Conservation (phyloP, 2,329 filamentous ascomycete genomes). For the Alternaria solani region DNA sequence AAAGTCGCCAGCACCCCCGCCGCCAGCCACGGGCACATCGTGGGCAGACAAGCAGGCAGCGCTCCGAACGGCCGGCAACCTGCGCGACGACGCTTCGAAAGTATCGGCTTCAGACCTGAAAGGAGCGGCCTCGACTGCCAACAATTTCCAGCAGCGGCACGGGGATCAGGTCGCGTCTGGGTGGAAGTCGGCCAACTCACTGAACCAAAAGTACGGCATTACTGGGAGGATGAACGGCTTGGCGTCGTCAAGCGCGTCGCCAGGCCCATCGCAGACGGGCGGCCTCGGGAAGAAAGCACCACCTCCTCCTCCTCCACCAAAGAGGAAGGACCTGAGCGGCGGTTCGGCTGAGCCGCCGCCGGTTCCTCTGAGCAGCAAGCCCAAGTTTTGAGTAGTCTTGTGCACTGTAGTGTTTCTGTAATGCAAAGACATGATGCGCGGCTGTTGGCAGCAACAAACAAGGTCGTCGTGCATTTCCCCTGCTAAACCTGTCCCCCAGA, state of each 20-base stretch:
- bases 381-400: slow-evolving; percentile 45
- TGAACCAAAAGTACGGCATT: slow-evolving; percentile 70
- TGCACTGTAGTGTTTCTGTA: background rate
- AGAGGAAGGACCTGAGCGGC: slow-evolving; percentile 61
- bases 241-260: slow-evolving; percentile 31
- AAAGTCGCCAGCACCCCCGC: slow-evolving; percentile 39
- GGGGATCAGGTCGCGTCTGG: slow-evolving; percentile 72
- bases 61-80: slow-evolving; percentile 65
- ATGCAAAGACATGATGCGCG: background rate
- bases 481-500: slow-evolving; percentile 1
- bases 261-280: slow-evolving; percentile 38
- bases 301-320: slow-evolving; percentile 67
- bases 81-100: slow-evolving; percentile 68
- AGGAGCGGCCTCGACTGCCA: slow-evolving; percentile 67
- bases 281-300: slow-evolving; percentile 61
- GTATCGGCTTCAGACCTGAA: slow-evolving; percentile 68
- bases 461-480: background rate
- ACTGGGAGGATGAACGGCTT: slow-evolving; percentile 58
- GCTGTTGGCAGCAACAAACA: background rate
- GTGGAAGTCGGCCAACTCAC: slow-evolving; percentile 62
- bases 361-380: slow-evolving; percentile 66
- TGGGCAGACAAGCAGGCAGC: slow-evolving; percentile 70
- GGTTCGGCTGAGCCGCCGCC: slow-evolving; percentile 59
- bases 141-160: slow-evolving; percentile 75
- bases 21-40: slow-evolving; percentile 62